These are phyloP conservation scores for Suillus fuscotomentosus DNA, from an alignment of 768 basidiomycete genomes.

Conservation along the genomic window DNA sequence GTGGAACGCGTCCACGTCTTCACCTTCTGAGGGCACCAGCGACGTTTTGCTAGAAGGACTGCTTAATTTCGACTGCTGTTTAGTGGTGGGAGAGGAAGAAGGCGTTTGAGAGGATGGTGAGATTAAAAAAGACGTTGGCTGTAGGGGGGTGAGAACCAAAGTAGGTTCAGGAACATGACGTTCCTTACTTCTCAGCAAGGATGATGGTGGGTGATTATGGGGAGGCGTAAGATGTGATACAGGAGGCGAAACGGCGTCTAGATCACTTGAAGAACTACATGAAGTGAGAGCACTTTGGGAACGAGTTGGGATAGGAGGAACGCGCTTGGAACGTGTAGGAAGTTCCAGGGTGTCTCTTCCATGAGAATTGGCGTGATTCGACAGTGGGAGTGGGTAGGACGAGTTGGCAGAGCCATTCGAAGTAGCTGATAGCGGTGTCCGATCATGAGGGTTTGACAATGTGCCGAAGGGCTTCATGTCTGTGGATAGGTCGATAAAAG, in stretches of 20 bases:
- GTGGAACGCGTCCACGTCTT: conserved; percentile 80
- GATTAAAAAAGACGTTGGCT: conserved; percentile 16
- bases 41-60: conserved; percentile 53
- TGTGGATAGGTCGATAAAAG: conserved; percentile 28
- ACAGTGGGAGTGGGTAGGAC: conserved; percentile 18
- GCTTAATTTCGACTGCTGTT: conserved; percentile 29
- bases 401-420: conserved; percentile 26
- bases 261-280: conserved; percentile 22
- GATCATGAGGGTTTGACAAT: conserved; percentile 20
- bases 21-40: conserved; percentile 70
- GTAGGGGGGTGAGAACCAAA: conserved; percentile 17
- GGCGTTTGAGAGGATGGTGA: conserved; percentile 39
- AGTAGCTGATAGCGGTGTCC: conserved; percentile 19
- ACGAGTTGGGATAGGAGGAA: conserved; percentile 15
- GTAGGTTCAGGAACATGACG: conserved; percentile 22
- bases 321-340: conserved; percentile 27
- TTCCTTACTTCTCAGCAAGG: conserved; percentile 21
- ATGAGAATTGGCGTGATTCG: conserved; percentile 16
- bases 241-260: conserved; percentile 17
- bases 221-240: conserved; percentile 22
- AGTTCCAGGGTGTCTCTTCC: conserved; percentile 17
- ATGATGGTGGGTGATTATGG: conserved; percentile 29
- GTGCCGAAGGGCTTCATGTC: conserved; percentile 22
- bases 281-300: conserved; percentile 27
- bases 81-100: conserved; percentile 22